A percentile compares a stretch with the other conserved stretches of the same genome.
Evolutionary conservation across 2,329 filamentous ascomycete species (phyloP).

Genomic region (Salinomyces thailandicus): DNA sequence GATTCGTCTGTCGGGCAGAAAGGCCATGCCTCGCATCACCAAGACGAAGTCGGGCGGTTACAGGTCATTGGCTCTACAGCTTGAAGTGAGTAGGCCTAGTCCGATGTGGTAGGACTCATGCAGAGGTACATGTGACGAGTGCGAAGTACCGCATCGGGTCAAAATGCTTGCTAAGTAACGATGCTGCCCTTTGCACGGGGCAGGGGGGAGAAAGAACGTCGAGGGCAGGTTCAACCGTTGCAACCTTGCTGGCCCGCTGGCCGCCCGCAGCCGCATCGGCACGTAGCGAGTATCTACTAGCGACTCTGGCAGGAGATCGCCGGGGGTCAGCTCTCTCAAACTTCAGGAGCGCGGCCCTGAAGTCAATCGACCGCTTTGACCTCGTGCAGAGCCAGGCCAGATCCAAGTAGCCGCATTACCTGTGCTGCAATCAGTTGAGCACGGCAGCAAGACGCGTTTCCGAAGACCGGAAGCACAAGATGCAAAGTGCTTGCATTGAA

Average conservation of each 20-base stretch:
- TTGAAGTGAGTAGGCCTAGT: neutral
- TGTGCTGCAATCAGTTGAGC: conserved; percentile 13
- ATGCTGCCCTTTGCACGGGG: neutral
- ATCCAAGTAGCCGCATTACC: neutral
- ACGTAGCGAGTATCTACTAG: too few relatives aligned
- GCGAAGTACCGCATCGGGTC: neutral
- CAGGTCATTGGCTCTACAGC: conserved; percentile 8
- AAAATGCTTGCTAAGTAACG: neutral
- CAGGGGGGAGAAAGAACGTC: neutral
- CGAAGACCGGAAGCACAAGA: too few relatives aligned
- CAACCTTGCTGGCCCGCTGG: conserved; percentile 1
- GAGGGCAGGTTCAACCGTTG: too few relatives aligned
- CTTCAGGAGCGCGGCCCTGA: too few relatives aligned
- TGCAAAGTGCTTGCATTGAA: conserved; percentile 16
- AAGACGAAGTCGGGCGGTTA: conserved; percentile 10
- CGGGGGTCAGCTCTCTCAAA: too few relatives aligned
- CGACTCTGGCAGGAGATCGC: too few relatives aligned
- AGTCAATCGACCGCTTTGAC: too few relatives aligned
- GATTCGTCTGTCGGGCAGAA: conserved; percentile 10
- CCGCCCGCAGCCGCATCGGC: too few relatives aligned
- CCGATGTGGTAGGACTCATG: neutral
- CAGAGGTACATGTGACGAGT: neutral
- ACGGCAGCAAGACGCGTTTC: conserved; percentile 14
- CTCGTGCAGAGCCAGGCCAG: too few relatives aligned
- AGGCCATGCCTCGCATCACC: conserved; percentile 7